Percentiles rank a stretch among this genome's conserved stretches.
These are phyloP conservation scores for Beta vulgaris DNA, from an alignment of 148 eudicot species.

Conservation along the genomic window DNA sequence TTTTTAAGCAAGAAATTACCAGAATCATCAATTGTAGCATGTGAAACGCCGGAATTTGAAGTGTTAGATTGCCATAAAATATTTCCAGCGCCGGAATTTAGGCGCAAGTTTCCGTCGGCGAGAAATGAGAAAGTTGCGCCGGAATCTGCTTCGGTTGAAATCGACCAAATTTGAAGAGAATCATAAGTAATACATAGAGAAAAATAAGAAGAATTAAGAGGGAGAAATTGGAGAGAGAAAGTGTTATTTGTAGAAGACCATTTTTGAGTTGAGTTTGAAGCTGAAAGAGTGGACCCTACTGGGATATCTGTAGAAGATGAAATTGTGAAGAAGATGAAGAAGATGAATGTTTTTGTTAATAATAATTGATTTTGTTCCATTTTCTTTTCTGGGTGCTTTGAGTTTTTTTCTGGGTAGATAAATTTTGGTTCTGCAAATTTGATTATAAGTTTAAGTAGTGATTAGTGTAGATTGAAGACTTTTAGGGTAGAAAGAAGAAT, in stretches of 20 bases:
- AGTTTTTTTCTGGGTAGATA: too few relatives aligned
- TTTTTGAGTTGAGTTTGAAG: slow-evolving; percentile 22
- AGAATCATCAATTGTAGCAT: slow-evolving; percentile 45
- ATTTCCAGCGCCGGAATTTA: slow-evolving; percentile 31
- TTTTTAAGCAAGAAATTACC: slow-evolving; percentile 61
- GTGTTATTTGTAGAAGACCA: slow-evolving; percentile 59
- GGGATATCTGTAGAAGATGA: slow-evolving; percentile 21
- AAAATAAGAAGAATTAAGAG: slow-evolving; percentile 29
- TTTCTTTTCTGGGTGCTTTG: too few relatives aligned
- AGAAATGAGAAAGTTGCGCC: slow-evolving; percentile 43
- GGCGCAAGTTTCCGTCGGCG: slow-evolving; percentile 47
- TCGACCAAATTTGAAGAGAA: slow-evolving; percentile 55
- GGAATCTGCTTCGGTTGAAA: slow-evolving; percentile 36
- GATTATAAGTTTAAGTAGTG: too few relatives aligned
- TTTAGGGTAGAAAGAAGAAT: too few relatives aligned
- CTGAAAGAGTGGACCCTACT: slow-evolving; percentile 18
- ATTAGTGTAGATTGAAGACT: too few relatives aligned
- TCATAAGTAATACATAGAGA: slow-evolving; percentile 52
- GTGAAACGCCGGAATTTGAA: slow-evolving; percentile 42
- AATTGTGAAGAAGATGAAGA: slow-evolving; percentile 4
- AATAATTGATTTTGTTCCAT: background rate
- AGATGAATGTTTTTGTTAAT: too few relatives aligned
- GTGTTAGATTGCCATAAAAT: slow-evolving; percentile 64
- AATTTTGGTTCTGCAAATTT: too few relatives aligned
- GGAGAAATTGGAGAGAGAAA: slow-evolving; percentile 54